Evolutionary conservation across 495 filamentous ascomycete species (phyloP).

Genomic region (Viridothelium virens): DNA sequence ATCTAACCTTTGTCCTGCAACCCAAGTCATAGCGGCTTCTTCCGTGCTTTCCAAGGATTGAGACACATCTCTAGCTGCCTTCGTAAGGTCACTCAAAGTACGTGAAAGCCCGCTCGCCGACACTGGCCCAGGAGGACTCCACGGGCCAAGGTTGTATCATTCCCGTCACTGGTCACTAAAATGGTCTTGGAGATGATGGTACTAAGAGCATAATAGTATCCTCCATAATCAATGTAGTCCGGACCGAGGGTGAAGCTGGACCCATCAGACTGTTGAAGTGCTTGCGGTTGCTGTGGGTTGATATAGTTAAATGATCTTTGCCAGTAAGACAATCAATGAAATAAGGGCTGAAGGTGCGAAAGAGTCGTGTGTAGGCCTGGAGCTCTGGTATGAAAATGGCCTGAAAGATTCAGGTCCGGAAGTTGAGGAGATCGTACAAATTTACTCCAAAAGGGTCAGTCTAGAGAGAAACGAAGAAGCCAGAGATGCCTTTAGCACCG

Average conservation of each 20-base stretch:
- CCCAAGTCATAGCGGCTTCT: slow-evolving; percentile 29
- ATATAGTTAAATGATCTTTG: neutral
- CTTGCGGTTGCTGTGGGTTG: neutral
- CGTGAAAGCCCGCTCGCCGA: neutral
- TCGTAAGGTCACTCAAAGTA: neutral
- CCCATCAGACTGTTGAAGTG: neutral
- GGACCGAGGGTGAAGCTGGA: neutral
- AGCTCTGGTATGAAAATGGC: too few relatives aligned
- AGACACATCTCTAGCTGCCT: neutral
- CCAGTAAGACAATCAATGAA: too few relatives aligned
- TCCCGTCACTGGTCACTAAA: neutral
- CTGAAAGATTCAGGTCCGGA: too few relatives aligned
- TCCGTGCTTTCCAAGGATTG: neutral
- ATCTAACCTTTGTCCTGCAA: slow-evolving; percentile 32
- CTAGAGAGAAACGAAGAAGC: too few relatives aligned
- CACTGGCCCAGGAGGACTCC: neutral
- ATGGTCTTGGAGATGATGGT: neutral
- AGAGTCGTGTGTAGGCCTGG: too few relatives aligned
- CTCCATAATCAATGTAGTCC: slow-evolving; percentile 1
- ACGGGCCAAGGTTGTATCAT: neutral
- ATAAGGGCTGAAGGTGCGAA: too few relatives aligned
- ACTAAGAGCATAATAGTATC: neutral
- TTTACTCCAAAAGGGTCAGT: too few relatives aligned
- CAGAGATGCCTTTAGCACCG: too few relatives aligned
- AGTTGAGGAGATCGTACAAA: too few relatives aligned